Conservation (phyloP, 2,329 filamentous ascomycete genomes). For the Pseudocercospora vitis region DNA sequence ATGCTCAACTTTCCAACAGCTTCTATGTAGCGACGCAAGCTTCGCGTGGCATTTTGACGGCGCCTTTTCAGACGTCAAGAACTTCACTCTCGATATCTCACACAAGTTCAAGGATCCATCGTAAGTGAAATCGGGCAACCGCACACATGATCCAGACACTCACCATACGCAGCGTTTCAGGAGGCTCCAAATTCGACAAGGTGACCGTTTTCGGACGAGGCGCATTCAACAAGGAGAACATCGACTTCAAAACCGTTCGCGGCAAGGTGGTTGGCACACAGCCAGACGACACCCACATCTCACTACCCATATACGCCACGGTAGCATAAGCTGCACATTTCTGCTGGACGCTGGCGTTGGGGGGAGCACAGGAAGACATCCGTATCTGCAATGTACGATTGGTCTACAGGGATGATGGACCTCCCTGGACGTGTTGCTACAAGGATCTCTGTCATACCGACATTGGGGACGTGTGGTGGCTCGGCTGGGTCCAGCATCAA, state of each 20-base stretch:
- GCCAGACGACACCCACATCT: constrained; percentile 10
- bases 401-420: constrained; percentile 8
- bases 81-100: constrained; percentile 31
- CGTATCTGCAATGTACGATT: constrained; percentile 2
- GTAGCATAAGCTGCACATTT: constrained; percentile 7
- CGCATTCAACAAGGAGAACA: constrained; percentile 17
- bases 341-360: constrained; percentile 1
- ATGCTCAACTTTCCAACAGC: constrained; percentile 7
- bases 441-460: constrained; percentile 3
- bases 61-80: constrained; percentile 18
- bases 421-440: constrained; percentile 1
- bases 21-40: constrained; percentile 24
- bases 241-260: constrained; percentile 16
- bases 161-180: constrained; percentile 15
- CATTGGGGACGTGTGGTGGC: background rate
- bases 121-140: constrained; percentile 28
- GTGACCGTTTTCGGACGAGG: constrained; percentile 32
- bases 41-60: constrained; percentile 32
- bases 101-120: constrained; percentile 33
- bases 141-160: background rate
- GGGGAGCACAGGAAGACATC: constrained; percentile 4
- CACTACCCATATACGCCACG: constrained; percentile 24
- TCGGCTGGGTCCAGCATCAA: background rate
- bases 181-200: constrained; percentile 33
- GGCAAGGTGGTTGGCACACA: constrained; percentile 20